Conservation (phyloP, 495 filamentous ascomycete genomes). For the Letharia lupina region DNA sequence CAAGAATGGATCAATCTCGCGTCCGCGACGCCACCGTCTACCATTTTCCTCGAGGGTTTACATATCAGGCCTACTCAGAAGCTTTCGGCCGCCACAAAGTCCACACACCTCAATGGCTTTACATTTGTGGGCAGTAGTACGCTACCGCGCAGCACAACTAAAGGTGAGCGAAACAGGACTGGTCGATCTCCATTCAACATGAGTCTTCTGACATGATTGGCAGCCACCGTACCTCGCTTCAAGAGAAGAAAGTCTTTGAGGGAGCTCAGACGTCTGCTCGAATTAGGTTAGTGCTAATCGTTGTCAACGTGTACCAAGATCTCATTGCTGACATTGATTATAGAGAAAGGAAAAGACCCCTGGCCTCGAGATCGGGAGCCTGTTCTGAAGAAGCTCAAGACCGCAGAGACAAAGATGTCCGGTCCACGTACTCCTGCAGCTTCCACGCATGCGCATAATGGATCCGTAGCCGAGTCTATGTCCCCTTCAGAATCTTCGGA, state of each 20-base stretch:
- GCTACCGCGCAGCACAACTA: slow-evolving; percentile 24
- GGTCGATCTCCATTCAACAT: not conserved
- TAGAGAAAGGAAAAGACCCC: slow-evolving; percentile 27
- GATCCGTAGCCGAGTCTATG: slow-evolving; percentile 13
- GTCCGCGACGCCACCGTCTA: slow-evolving; percentile 27
- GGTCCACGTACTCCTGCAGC: slow-evolving; percentile 17
- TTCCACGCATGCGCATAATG: slow-evolving; percentile 11
- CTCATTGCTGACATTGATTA: slow-evolving; percentile 5
- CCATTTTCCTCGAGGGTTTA: slow-evolving; percentile 29
- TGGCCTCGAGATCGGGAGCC: slow-evolving; percentile 24
- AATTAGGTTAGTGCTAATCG: slow-evolving; percentile 15
- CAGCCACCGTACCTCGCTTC: slow-evolving; percentile 33
- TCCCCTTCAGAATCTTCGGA: slow-evolving; percentile 25
- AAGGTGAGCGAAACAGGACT: slow-evolving; percentile 19
- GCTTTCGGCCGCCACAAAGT: slow-evolving; percentile 34
- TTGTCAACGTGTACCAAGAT: not conserved
- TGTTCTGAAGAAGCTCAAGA: slow-evolving; percentile 26
- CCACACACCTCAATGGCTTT: slow-evolving; percentile 34
- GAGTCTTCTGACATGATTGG: slow-evolving; percentile 5
- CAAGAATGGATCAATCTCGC: slow-evolving; percentile 23
- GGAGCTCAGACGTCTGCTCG: slow-evolving; percentile 32
- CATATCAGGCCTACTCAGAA: slow-evolving; percentile 32
- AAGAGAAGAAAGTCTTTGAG: slow-evolving; percentile 37
- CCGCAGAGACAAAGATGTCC: slow-evolving; percentile 15
- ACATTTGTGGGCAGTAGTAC: slow-evolving; percentile 32